Conservation (phyloP, 345 rosid species). For the Cardamine chenopodiifolia region DNA sequence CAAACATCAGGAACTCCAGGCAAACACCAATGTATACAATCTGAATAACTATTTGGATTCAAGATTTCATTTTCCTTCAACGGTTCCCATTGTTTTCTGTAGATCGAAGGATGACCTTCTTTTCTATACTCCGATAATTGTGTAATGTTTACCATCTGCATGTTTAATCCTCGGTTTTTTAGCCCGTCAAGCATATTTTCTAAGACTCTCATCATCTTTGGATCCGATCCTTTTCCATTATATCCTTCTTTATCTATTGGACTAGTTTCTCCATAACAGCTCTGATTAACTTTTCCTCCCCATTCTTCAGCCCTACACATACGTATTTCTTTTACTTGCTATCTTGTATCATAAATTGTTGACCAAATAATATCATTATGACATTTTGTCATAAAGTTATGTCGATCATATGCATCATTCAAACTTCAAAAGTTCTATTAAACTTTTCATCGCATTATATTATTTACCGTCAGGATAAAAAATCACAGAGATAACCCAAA, state of each 20-base stretch:
- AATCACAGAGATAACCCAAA: too few relatives aligned
- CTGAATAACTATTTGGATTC: slow-evolving; percentile 68
- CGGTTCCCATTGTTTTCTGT: slow-evolving; percentile 75
- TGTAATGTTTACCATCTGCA: slow-evolving; percentile 73
- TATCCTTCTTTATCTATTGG: slow-evolving; percentile 56
- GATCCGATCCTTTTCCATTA: slow-evolving; percentile 54
- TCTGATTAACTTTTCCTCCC: slow-evolving; percentile 58
- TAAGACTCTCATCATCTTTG: slow-evolving; percentile 57
- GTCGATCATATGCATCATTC: too few relatives aligned
- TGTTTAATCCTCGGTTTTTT: slow-evolving; percentile 53
- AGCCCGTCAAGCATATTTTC: slow-evolving; percentile 48
- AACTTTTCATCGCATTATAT: neutral
- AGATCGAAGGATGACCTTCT: slow-evolving; percentile 74
- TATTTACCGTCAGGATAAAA: neutral
- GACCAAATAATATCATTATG: neutral
- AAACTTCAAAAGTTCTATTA: too few relatives aligned
- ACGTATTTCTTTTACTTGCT: neutral
- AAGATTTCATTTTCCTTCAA: slow-evolving; percentile 50
- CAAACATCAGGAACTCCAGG: slow-evolving; percentile 96
- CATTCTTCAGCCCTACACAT: slow-evolving; percentile 65
- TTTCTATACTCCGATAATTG: slow-evolving; percentile 78
- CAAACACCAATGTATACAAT: slow-evolving; percentile 93
- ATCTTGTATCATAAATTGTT: neutral
- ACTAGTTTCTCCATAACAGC: slow-evolving; percentile 65
- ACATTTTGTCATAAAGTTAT: too few relatives aligned